Percentiles rank a stretch among this genome's conserved stretches.
phyloP scores from a whole-genome alignment of 2,329 filamentous ascomycete species.

The Epichloe gansuensis region DNA sequence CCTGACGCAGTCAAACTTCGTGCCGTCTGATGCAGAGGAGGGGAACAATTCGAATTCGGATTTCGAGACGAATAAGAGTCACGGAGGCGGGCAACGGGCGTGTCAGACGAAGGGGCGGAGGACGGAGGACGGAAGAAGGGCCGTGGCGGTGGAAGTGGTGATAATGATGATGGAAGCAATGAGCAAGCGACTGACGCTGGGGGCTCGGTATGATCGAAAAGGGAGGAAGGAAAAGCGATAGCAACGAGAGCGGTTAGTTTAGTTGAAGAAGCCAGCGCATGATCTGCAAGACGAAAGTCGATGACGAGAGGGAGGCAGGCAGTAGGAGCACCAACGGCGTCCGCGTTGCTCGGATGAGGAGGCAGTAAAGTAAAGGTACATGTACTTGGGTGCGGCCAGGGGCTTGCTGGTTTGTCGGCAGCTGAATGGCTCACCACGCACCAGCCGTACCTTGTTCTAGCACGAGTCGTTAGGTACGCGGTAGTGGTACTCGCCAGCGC shows the following conservation, averaged over 20 bases:
- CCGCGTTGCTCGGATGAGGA: too few relatives aligned
- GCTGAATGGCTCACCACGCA: too few relatives aligned
- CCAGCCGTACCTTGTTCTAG: too few relatives aligned
- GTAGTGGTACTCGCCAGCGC: too few relatives aligned
- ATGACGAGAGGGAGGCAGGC: slow-evolving; percentile 5
- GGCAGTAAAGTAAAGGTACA: too few relatives aligned
- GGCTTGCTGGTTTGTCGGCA: too few relatives aligned
- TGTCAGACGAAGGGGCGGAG: slow-evolving; percentile 1
- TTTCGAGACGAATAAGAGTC: neutral
- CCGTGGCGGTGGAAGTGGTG: neutral
- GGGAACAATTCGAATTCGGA: neutral
- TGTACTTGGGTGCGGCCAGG: too few relatives aligned
- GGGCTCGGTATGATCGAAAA: neutral
- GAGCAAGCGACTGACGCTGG: slow-evolving; percentile 2
- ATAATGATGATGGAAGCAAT: neutral
- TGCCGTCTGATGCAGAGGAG: neutral
- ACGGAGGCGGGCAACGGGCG: neutral
- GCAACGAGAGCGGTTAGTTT: neutral
- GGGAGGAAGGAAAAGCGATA: neutral
- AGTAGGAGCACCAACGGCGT: too few relatives aligned
- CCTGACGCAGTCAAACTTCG: neutral
- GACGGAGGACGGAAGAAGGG: neutral
- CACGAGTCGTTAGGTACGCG: too few relatives aligned
- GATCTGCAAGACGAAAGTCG: slow-evolving; percentile 1
- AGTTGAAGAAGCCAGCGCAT: slow-evolving; percentile 1